A percentile compares a stretch with the other conserved stretches of the same genome.
Evolutionary conservation across 352 stramenopile genomes (phyloP).

Genomic region (Globisporangium recalcitrans): DNA sequence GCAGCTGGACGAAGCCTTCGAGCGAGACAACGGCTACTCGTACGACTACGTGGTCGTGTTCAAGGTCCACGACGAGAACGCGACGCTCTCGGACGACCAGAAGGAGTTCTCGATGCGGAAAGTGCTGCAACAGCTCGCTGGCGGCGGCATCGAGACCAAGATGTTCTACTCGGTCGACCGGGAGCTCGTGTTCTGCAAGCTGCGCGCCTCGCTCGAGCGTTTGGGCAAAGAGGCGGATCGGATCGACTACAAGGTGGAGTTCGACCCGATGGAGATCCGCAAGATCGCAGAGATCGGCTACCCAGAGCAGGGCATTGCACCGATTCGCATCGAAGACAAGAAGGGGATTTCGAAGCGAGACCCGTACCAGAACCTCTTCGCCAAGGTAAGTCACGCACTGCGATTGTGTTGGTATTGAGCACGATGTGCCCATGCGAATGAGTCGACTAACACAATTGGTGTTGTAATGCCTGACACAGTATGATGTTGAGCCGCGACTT

Average conservation of each 20-base stretch:
- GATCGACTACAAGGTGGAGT: slow-evolving; percentile 79
- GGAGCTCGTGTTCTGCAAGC: slow-evolving; percentile 73
- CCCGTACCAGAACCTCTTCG: slow-evolving; percentile 67
- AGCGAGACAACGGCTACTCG: slow-evolving; percentile 64
- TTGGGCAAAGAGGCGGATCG: slow-evolving; percentile 65
- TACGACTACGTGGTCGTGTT: slow-evolving; percentile 82
- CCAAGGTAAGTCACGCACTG: slow-evolving; percentile 26
- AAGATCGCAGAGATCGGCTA: slow-evolving; percentile 52
- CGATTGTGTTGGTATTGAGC: background rate
- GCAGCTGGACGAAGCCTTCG: slow-evolving; percentile 56
- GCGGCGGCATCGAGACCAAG: slow-evolving; percentile 74
- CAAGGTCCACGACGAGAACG: slow-evolving; percentile 71
- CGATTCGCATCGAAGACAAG: slow-evolving; percentile 56
- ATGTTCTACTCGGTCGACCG: slow-evolving; percentile 75
- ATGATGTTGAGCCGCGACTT: slow-evolving; percentile 59
- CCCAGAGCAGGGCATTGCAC: slow-evolving; percentile 50
- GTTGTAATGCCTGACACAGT: slow-evolving; percentile 16
- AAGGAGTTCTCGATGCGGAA: slow-evolving; percentile 71
- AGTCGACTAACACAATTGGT: background rate
- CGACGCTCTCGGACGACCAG: slow-evolving; percentile 41
- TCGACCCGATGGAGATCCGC: slow-evolving; percentile 51
- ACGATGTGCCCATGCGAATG: background rate
- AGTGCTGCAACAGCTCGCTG: slow-evolving; percentile 60
- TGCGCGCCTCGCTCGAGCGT: slow-evolving; percentile 59
- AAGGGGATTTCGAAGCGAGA: slow-evolving; percentile 46